Base-by-base conservation (phyloP, 2,329 filamentous ascomycete species). In the Aspergillus melleus region DNA sequence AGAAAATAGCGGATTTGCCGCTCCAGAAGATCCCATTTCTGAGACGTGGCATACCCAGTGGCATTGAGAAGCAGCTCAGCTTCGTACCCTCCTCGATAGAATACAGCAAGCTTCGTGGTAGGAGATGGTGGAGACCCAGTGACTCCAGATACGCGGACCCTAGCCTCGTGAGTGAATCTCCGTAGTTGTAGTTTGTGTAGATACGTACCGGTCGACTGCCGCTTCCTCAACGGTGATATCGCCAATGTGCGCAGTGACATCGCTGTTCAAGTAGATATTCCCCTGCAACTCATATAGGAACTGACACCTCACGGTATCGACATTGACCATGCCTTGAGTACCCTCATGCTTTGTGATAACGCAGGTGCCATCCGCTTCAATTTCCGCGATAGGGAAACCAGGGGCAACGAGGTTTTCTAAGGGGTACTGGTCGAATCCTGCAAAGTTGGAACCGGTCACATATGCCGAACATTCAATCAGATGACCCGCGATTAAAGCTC, bases 391-490 rank as follows among this genome's bases (percentile, higher is more conserved):
- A 0, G 80, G 81, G 49, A 81, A 81, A 0, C 76, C 75, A 1
- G 81, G 74, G 50, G 80, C 78, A 50, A 80, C 68, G 24, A 82
- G 70, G 0, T 70, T 66, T 8, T 81, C 76, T 0, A 80, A 58
- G 1, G 74, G 61, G 57, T 79, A 77, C 2, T 30, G 39, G 14
- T 80, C 77, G 36, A 80, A 75, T 0, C 83, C 84, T 0, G 82
- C 76, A 60, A 84, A 86, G 62, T 86, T 86, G 0, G 74, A 80
- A 0, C 84, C 84, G 0, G 81, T 83, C 2, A 81, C 81, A 56
- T 86, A 86, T 0, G 80, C 75, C 0, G 77, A 79, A 64, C 83
- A 85, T 64, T 86, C 83, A 46, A 85, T 84, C 6, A 85, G 66
- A 68, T 85, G 82, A 1, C 81, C 83, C 0, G 82, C 81, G 4